Evolutionary conservation across 2,329 filamentous ascomycete species (phyloP), one percentile per base, ranked within the genome.

Genomic region (Ilyonectria mors-panacis): DNA sequence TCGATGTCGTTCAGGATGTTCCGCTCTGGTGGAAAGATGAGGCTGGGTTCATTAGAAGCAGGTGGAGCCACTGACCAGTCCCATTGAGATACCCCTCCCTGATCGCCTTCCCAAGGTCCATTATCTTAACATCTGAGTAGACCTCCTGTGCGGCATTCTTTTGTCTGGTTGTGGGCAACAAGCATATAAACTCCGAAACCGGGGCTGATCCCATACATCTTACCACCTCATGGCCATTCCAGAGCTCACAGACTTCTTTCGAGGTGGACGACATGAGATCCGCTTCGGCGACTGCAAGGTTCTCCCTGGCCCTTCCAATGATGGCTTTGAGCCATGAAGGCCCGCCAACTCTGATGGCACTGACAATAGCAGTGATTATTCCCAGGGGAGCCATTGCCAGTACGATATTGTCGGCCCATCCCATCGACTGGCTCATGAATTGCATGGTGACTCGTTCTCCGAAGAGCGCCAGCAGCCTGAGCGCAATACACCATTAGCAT

Each of bases 381-480:
- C 21, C 10, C 1, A 53, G 7, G 1, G 48, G 48, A 13, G n/a
- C 15, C 28, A 53, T 35, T 2, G 48, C 28, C 4, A 53, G 10
- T 2, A 53, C 10, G 28, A 53, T 7, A 8, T 35, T 35, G 5
- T 61, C 48, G n/a, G 48, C 26, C 26, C 7, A 8, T 2, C 7
- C 7, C 7, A 33, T 8, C 10, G 30, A 33, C 30, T 33, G 30
- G 30, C 30, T 54, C 21, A 61, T 19, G 28, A 60, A 60, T 10
- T 61, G 59, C 37, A 37, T 45, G 2, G 59, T 54, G 0, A 54
- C 59, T 3, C 48, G 28, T 3, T 61, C 59, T 17, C 48, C 48
- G 39, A 55, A 61, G 9, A 54, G 35, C 3, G 59, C 59, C 2
- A 54, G 28, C 15, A 61, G n/a, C 1, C 58, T 61, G 12, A 6